Base-by-base conservation (phyloP, 192 early-diverging fungal species). In the Coemansia sp. region DNA sequence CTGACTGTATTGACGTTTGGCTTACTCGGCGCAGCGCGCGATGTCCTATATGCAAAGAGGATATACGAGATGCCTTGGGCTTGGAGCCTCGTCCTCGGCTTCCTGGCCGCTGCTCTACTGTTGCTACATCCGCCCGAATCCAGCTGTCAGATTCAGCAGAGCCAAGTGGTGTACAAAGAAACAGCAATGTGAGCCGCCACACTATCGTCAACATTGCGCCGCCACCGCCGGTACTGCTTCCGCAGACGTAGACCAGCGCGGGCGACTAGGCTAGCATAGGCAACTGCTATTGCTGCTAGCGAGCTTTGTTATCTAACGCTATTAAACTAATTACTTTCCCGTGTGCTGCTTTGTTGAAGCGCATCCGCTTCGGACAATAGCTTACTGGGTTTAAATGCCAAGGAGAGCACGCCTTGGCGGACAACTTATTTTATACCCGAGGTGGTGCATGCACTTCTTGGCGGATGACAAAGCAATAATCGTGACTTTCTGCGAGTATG, bases 1-100 rank as follows among this genome's bases (percentile, higher is more conserved):
- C 60, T 11, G 77, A 77, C 9, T 92, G 91, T 64, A 77, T 92
- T 39, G 91, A 91, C 59, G 79, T 67, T 38, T 85, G 80, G 80
- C 65, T 83, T 3, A 77, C 67, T 11, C 35, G 72, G 65, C 68
- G 75, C 9, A 75, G 72, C 41, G 49, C 73, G 1, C 46, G 68
- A 11, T 83, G 80, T 38, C 80, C 80, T 5, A 77, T 77, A 41
- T 83, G 80, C 39, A 83, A 83, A 39, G 35, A 59, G 8, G 75
- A 83, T 32, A 43, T 42, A 5, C 69, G 73, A 3, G 4, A 64
- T 12, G 62, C 74, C 11, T 40, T 82, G 38, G 79, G 79, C 3
- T 38, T 82, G 17, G 69, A 63, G 29, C 24, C 39, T 37, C 70
- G 64, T 35, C 7, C 27, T 66, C 36, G 31, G 46, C 22, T n/a